Base-by-base conservation (phyloP, 495 filamentous ascomycete genomes). In the Xylaria acuta region DNA sequence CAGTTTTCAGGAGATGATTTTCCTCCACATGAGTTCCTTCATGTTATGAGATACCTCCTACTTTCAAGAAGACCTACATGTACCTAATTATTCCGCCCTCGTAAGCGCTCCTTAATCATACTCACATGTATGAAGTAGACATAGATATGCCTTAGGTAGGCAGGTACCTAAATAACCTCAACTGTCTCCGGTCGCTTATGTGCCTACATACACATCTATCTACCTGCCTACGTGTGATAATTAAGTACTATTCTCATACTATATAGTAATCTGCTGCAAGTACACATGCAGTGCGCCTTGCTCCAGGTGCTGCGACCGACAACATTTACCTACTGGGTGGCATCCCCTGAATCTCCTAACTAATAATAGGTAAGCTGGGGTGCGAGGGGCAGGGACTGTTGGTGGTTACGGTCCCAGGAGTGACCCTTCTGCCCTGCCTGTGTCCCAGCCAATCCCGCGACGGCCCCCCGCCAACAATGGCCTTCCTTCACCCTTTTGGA, bases 401-500 rank as follows among this genome's bases (percentile, higher is more conserved):
- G 59, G 47, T 32, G 58, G 68, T 63, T 64, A 40, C 49, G 53
- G 56, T 49, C 43, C 69, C 58, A 63, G 22, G 67, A 60, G 54
- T 49, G 36, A 58, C 53, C 67, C 41, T 66, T 45, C 62, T 20
- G 38, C 64, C n/a, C 12, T 60, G 41, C 38, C 53, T 56, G 5
- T 56, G 53, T 32, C 53, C 70, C 53, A 60, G 36, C 70, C 70
- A 72, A 72, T 72, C 70, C 70, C 63, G 40, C 70, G 36, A 60
- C 69, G 5, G 47, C 45, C 70, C 69, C 70, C 70, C 70, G 47
- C 70, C 70, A 49, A 72, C 69, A 56, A 64, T 62, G 67, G 25
- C 69, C 69, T 60, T 71, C 69, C 69, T 71, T 64, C 27, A 64
- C 69, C 63, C 70, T 56, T 67, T 72, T 66, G 70, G 63, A 72